Evolutionary conservation across 805 yeast species (phyloP).

Genomic region (Candida peoriensis): DNA sequence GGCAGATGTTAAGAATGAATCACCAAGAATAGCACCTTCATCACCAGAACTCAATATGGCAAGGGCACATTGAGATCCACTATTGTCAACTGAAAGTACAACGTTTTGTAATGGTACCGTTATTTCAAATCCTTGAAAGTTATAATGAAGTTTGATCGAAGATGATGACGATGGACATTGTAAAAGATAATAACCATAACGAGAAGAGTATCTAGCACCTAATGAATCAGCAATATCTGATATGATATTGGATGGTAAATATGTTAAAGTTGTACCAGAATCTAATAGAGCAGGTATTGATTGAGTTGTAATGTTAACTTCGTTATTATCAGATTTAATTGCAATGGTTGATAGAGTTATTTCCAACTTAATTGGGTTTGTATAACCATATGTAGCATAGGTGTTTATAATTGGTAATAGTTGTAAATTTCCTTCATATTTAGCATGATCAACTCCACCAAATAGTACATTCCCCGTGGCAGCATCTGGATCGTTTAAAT

Average conservation of each 20-base stretch:
- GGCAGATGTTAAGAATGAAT: slow-evolving; percentile 45
- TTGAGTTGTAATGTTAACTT: slow-evolving; percentile 2
- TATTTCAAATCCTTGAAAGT: slow-evolving; percentile 56
- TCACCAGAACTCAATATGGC: slow-evolving; percentile 34
- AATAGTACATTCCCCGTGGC: slow-evolving; percentile 53
- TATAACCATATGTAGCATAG: slow-evolving; percentile 23
- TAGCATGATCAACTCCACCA: slow-evolving; percentile 67
- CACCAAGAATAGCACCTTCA: slow-evolving; percentile 42
- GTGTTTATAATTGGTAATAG: slow-evolving; percentile 42
- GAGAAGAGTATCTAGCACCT: slow-evolving; percentile 38
- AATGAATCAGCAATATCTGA: slow-evolving; percentile 32
- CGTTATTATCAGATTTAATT: slow-evolving; percentile 2
- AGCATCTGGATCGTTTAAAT: slow-evolving; percentile 40
- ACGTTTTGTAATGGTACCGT: slow-evolving; percentile 41
- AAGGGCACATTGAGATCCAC: slow-evolving; percentile 35
- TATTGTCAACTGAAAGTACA: slow-evolving; percentile 21
- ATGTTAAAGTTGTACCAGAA: slow-evolving; percentile 40
- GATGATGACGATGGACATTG: slow-evolving; percentile 32
- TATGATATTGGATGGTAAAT: slow-evolving; percentile 37
- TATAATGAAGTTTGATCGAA: slow-evolving; percentile 23
- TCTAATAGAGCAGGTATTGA: slow-evolving; percentile 36
- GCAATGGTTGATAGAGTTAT: slow-evolving; percentile 33
- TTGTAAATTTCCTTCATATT: slow-evolving; percentile 47
- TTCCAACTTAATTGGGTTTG: slow-evolving; percentile 40
- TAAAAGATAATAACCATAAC: slow-evolving; percentile 41